phyloP scores from a whole-genome alignment of 164 flowering plant species.

The Berberis vulgaris region DNA sequence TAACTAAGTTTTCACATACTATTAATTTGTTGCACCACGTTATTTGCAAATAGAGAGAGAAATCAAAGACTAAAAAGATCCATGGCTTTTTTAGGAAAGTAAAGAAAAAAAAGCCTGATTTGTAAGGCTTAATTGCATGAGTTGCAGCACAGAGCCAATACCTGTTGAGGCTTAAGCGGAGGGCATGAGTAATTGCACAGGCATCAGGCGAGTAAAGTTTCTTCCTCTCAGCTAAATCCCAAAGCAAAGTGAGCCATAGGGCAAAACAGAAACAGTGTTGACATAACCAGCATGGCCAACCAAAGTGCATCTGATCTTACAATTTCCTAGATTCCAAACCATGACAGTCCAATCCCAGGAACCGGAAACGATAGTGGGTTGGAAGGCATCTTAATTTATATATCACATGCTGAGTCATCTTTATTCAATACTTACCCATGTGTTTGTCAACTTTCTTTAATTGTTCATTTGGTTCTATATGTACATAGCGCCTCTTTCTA shows the following conservation, averaged over 20 bases:
- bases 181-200: conserved; percentile 53
- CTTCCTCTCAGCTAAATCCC: conserved; percentile 88
- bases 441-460: too few relatives aligned
- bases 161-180: conserved; percentile 84
- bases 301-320: conserved; percentile 53
- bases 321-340: conserved; percentile 72
- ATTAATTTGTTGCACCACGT: too few relatives aligned
- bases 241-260: conserved; percentile 65
- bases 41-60: too few relatives aligned
- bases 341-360: conserved; percentile 80
- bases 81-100: too few relatives aligned
- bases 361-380: conserved; percentile 72
- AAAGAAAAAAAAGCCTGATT: too few relatives aligned
- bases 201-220: conserved; percentile 65
- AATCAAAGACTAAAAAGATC: too few relatives aligned
- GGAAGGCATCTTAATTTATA: conserved; percentile 12
- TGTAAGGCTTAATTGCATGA: conserved; percentile 13
- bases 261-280: conserved; percentile 72
- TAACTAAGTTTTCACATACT: too few relatives aligned
- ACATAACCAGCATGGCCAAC: conserved; percentile 50
- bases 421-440: too few relatives aligned
- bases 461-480: too few relatives aligned
- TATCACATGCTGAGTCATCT: too few relatives aligned
- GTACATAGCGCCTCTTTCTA: too few relatives aligned
- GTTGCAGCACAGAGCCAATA: conserved; percentile 89